Base-by-base conservation (phyloP, 192 early-diverging fungal genomes). In the Funneliformis mosseae region DNA sequence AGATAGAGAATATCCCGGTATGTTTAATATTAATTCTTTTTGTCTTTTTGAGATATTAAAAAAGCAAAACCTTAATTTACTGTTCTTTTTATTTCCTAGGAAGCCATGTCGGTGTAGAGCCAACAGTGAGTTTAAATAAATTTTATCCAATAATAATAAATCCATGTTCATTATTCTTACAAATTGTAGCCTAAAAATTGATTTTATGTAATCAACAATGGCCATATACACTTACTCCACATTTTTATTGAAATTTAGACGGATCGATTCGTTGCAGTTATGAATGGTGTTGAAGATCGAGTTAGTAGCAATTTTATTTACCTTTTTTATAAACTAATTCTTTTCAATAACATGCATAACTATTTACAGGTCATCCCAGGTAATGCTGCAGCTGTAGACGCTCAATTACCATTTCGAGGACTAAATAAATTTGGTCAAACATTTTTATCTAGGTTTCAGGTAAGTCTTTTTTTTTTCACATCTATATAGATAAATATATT, bases 241-340 rank as follows among this genome's bases (percentile, higher is more conserved):
- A 28, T 23, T 46, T 21, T 42, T 63, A 10, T 69, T 42, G 8
- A 42, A 48, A 64, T 71, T 14, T 88, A 92, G 84, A 96, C 95
- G 5, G 95, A 96, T 83, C 84, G 93, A 25, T 96, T 96, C 68
- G 92, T 95, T 8, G 95, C 95, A 2, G 92, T 96, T 50, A 95
- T 95, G 93, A 85, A 90, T 66, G 90, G 92, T 5, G 76, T 87
- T 0, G 92, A 94, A 79, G 38, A 70, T n/a, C 33, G 38, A n/a
- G 68, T 70, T 69, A n/a, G 68, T 70, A 70, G 11, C 16, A 67
- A 43, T n/a, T n/a, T 18, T 9, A n/a, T 42, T 43, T 9, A 3
- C 12, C 21, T 45, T 42, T 39, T 69, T 42, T 43, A 5, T 39
- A 41, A 70, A 43, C 28, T n/a, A 38, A 38, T 38, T 68, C 21